These are phyloP conservation scores for Mesembryanthemum crystallinum DNA, from an alignment of 148 eudicot genomes.

Conservation along the genomic window DNA sequence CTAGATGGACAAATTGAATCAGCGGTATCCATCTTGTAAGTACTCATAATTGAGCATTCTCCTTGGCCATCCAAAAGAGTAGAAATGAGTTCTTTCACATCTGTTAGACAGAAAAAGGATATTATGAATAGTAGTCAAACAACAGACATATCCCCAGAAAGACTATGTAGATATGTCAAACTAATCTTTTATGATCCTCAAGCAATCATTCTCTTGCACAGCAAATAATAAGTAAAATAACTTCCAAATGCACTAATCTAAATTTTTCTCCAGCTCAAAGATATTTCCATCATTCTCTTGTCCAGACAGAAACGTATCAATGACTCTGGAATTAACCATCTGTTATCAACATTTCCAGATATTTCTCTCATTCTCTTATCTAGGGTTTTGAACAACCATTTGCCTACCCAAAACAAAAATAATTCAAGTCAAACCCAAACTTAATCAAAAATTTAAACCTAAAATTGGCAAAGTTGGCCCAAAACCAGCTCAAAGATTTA, in stretches of 20 bases:
- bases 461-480: no score
- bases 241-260: not conserved
- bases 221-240: not conserved
- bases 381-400: no score
- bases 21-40: constrained; percentile 70
- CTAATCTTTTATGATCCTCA: not conserved
- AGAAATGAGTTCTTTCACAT: constrained; percentile 89
- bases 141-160: not conserved
- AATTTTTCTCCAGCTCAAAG: not conserved
- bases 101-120: constrained; percentile 38
- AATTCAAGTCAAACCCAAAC: no score
- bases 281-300: not conserved
- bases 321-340: no score
- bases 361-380: no score
- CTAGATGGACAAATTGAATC: constrained; percentile 92
- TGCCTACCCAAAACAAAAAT: no score
- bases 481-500: no score
- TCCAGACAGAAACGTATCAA: no score
- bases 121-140: not conserved
- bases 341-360: no score
- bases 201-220: not conserved
- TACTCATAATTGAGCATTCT: constrained; percentile 68
- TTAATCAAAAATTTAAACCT: no score
- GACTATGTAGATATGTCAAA: not conserved
- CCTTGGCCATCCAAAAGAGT: constrained; percentile 84